Percentiles rank a stretch among this genome's conserved stretches.
These are phyloP conservation scores for Ophiostoma novo-ulmi DNA, from an alignment of 2,329 filamentous ascomycete species.

Conservation along the genomic window DNA sequence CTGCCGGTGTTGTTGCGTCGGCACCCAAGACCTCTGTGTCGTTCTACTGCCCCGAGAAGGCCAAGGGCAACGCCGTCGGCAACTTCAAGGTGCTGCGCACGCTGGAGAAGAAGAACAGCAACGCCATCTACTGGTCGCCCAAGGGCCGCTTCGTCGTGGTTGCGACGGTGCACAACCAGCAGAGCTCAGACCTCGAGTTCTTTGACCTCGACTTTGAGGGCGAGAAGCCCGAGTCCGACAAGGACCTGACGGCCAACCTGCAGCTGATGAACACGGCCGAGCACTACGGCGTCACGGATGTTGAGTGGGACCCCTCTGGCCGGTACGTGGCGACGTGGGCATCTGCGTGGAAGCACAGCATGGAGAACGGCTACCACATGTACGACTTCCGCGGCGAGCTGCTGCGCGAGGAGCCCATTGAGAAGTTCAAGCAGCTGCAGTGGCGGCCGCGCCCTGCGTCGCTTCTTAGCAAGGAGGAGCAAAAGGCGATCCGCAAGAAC, in stretches of 20 bases:
- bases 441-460: conserved; percentile 90
- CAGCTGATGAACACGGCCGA: conserved; percentile 91
- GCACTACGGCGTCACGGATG: conserved; percentile 95
- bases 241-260: conserved; percentile 89
- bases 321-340: conserved; percentile 92
- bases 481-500: conserved; percentile 97
- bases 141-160: conserved; percentile 92
- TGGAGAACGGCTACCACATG: conserved; percentile 98
- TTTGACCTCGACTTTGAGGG: conserved; percentile 98
- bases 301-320: conserved; percentile 96
- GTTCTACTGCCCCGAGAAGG: conserved; percentile 96
- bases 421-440: conserved; percentile 96
- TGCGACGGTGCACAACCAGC: conserved; percentile 84
- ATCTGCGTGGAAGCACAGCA: conserved; percentile 94
- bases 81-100: conserved; percentile 97
- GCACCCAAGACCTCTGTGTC: conserved; percentile 89
- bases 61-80: conserved; percentile 71
- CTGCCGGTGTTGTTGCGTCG: conserved; percentile 69
- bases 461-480: conserved; percentile 93
- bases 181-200: conserved; percentile 94
- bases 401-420: conserved; percentile 83
- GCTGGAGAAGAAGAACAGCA: conserved; percentile 98
- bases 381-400: conserved; percentile 93
- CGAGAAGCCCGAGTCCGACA: conserved; percentile 87
- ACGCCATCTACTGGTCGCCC: conserved; percentile 98